Conservation (phyloP, 805 yeast genomes). For the Candida parachauliodes region DNA sequence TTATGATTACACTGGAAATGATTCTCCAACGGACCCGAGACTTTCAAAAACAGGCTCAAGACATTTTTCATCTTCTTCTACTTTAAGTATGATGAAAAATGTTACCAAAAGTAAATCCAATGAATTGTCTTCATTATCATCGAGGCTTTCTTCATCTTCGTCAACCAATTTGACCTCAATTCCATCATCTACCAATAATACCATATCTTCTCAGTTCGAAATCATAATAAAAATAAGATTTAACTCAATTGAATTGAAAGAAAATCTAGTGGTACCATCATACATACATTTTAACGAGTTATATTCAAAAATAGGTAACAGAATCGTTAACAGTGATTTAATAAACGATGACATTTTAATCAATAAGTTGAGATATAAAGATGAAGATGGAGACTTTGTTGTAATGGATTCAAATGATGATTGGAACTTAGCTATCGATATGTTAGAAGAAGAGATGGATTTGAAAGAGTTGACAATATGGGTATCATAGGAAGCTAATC, state of each 20-base stretch:
- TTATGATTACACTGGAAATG: conserved; percentile 13
- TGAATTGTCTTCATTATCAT: conserved; percentile 16
- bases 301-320: conserved; percentile 56
- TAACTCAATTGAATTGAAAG: conserved; percentile 27
- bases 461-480: conserved; percentile 31
- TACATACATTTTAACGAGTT: conserved; percentile 45
- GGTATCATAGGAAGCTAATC: conserved; percentile 27
- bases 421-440: conserved; percentile 78
- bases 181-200: conserved; percentile 10
- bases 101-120: conserved; percentile 19
- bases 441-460: conserved; percentile 31
- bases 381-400: conserved; percentile 94
- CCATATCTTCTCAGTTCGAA: conserved; percentile 9
- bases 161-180: conserved; percentile 10
- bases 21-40: conserved; percentile 11
- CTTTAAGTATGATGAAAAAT: conserved; percentile 42
- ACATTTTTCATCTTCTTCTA: conserved; percentile 41
- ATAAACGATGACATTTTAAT: conserved; percentile 51
- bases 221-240: conserved; percentile 30
- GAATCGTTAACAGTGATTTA: conserved; percentile 46
- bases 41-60: conserved; percentile 30
- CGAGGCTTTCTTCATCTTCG: conserved; percentile 13
- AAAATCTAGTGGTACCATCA: conserved; percentile 24
- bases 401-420: conserved; percentile 84
- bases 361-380: conserved; percentile 70